A percentile compares a stretch with the other conserved stretches of the same genome.
These are phyloP conservation scores for Penicillium pancosmium DNA, from an alignment of 495 filamentous ascomycete species.

Conservation along the genomic window DNA sequence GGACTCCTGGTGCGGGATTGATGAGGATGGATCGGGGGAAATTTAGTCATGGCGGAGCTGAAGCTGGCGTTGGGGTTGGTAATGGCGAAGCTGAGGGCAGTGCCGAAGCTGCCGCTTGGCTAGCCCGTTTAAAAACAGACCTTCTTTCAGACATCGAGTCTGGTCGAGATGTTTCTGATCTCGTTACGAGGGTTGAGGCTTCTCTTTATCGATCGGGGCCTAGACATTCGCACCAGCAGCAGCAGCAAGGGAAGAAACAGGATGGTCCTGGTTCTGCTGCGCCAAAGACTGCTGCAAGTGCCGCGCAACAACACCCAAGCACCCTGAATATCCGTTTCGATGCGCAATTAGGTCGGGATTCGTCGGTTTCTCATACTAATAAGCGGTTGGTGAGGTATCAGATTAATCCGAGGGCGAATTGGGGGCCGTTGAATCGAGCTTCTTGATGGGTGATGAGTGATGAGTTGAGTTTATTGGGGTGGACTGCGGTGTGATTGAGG, in stretches of 20 bases:
- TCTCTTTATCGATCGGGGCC: slow-evolving; percentile 45
- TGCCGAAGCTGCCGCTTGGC: slow-evolving; percentile 17
- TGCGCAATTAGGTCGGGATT: slow-evolving; percentile 71
- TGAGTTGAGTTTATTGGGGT: too few species aligned
- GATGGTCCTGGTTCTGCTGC: background rate
- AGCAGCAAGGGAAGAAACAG: too few species aligned
- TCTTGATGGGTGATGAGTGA: slow-evolving; percentile 15
- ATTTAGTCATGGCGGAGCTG: background rate
- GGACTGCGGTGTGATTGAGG: too few species aligned
- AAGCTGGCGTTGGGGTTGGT: background rate
- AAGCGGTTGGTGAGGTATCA: slow-evolving; percentile 81
- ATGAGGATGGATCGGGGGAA: slow-evolving; percentile 48
- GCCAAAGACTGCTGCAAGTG: background rate
- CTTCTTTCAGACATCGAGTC: slow-evolving; percentile 36
- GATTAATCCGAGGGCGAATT: slow-evolving; percentile 83
- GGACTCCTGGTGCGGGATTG: slow-evolving; percentile 70
- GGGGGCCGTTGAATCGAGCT: slow-evolving; percentile 87
- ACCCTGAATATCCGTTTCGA: slow-evolving; percentile 77
- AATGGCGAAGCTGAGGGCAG: background rate
- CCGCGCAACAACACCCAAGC: slow-evolving; percentile 27
- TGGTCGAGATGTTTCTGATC: slow-evolving; percentile 37
- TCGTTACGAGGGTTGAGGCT: slow-evolving; percentile 50
- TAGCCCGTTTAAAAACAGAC: slow-evolving; percentile 40
- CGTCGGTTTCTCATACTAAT: slow-evolving; percentile 6
- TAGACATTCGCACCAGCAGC: too few species aligned